Evolutionary conservation across 768 basidiomycete species (phyloP), one percentile per base, ranked within the genome.

Genomic region (Lentinula detonsa): DNA sequence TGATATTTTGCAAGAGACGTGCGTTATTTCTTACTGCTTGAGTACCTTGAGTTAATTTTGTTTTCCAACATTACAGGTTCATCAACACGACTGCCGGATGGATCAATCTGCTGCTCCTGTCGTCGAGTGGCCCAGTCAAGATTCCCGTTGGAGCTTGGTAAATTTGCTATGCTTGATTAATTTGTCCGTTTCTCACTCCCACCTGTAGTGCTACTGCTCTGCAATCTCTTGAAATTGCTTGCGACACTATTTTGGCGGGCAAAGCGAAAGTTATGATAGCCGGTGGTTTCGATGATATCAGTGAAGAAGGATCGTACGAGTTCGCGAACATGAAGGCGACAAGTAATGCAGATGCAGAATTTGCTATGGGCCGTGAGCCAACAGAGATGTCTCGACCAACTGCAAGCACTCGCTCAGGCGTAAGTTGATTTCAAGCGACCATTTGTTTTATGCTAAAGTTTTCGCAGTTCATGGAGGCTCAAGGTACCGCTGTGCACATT

Each of bases 291-390:
- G 97, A 99, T 69, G 97, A 99, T 72, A 85, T 98, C 72, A 91
- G 90, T 65, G 97, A 99, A 74, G 97, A 99, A 75, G 97, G 96
- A 16, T 98, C 96, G 7, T 98, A 88, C 73, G 96, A 99, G 74
- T 99, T 99, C 74, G 97, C 95, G 54, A 98, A 98, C 80, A 99
- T 99, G 97, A 97, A 98, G 75, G 97, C 97, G 1, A 99, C 97
- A 5, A 93, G 91, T 75, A 98, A 96, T 69, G 89, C 95, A 1
- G 93, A 95, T 74, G 93, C 93, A 34, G 97, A 99, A 73, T 92
- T 98, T 69, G 96, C 95, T 3, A 97, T 97, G 91, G 97, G 97
- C 63, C 95, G 97, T 66, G 97, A 99, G 74, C 95, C 97, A 5
- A 94, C 92, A 42, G 97, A 99, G 74, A 95, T 98, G 91, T 99